These are phyloP conservation scores for Paecilomyces sp. DNA, from an alignment of 2,329 filamentous ascomycete genomes.

Conservation along the genomic window DNA sequence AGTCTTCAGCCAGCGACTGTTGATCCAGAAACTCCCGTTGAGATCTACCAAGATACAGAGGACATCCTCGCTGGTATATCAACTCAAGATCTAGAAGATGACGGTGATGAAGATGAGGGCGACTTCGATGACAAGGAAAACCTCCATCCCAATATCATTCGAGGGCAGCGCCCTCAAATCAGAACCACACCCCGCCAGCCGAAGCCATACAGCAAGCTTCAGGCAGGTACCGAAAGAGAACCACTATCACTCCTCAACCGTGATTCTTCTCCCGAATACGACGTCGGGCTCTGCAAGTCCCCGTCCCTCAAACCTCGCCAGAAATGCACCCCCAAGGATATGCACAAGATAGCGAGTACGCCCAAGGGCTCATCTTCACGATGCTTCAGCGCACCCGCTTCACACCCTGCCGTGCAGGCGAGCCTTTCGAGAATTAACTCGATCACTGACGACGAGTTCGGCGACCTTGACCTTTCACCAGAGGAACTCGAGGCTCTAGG, in stretches of 20 bases:
- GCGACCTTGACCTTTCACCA: slow-evolving; percentile 4
- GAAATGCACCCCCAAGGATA: not conserved
- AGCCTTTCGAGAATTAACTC: not conserved
- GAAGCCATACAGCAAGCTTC: not conserved
- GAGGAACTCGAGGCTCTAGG: slow-evolving; percentile 5
- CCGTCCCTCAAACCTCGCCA: not conserved
- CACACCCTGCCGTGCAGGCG: not conserved
- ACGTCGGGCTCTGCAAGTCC: not conserved
- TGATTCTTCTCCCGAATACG: not conserved
- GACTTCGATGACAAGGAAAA: slow-evolving; percentile 3
- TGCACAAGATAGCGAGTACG: not conserved
- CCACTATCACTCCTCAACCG: not conserved
- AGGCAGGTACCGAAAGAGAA: not conserved
- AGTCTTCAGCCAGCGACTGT: not conserved
- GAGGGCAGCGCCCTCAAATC: not conserved
- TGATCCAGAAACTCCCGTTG: not conserved
- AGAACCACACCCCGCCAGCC: not conserved
- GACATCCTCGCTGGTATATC: slow-evolving; percentile 1
- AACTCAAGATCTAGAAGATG: not conserved
- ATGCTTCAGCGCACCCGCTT: not conserved
- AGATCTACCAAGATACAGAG: slow-evolving; percentile 1
- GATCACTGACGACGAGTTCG: slow-evolving; percentile 5
- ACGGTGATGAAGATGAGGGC: not conserved
- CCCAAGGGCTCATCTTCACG: not conserved
- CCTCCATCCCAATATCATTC: slow-evolving; percentile 1